Evolutionary conservation across 129 eudicot genomes (phyloP).

Genomic region (Flaveria trinervia): DNA sequence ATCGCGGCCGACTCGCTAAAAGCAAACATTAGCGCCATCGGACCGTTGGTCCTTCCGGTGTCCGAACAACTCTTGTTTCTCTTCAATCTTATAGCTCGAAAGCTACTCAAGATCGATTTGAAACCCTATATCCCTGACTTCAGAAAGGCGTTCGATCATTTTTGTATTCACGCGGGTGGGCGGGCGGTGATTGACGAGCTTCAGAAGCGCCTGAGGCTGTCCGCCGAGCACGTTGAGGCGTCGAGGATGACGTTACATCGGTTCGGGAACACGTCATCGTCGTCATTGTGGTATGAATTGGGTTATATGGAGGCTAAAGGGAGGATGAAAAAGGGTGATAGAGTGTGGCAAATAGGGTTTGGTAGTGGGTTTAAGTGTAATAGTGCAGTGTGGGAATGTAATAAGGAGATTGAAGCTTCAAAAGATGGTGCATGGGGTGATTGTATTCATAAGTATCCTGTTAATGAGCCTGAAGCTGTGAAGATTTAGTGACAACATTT

Average conservation of each 20-base stretch:
- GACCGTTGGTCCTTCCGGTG: constrained; percentile 66
- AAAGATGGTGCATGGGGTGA: constrained; percentile 59
- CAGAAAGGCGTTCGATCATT: constrained; percentile 72
- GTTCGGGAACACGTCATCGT: constrained; percentile 75
- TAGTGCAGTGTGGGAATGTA: constrained; percentile 76
- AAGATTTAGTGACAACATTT: constrained; percentile 33
- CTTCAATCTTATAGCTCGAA: constrained; percentile 41
- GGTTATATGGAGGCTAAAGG: constrained; percentile 74
- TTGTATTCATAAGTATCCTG: constrained; percentile 60
- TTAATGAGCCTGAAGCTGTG: constrained; percentile 41
- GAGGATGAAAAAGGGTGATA: constrained; percentile 68
- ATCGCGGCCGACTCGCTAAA: constrained; percentile 64
- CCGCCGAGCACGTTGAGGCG: constrained; percentile 70
- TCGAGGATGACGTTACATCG: constrained; percentile 79
- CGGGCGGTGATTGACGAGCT: constrained; percentile 81
- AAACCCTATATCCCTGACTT: constrained; percentile 70
- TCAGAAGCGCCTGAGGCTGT: constrained; percentile 60
- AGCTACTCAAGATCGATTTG: constrained; percentile 38
- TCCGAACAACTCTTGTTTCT: constrained; percentile 58
- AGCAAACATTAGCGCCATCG: constrained; percentile 63
- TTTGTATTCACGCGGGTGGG: constrained; percentile 82
- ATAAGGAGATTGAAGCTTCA: constrained; percentile 40
- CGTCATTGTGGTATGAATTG: constrained; percentile 76
- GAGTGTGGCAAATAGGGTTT: constrained; percentile 83
- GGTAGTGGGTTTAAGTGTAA: constrained; percentile 88